Conservation (phyloP, 192 early-diverging fungal genomes). For the Entomortierella chlamydospora region DNA sequence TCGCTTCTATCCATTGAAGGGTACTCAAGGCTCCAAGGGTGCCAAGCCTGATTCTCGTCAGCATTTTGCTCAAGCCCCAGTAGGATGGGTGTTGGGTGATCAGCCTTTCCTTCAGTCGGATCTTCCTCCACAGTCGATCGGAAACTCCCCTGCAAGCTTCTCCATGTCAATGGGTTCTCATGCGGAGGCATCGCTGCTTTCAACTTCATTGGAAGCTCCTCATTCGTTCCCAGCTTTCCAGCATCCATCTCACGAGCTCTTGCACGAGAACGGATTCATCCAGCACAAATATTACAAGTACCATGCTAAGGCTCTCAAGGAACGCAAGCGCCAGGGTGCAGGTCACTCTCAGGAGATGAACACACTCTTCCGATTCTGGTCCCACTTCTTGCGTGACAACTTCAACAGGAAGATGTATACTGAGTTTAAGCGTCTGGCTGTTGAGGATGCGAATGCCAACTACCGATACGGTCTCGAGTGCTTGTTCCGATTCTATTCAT, state of each 20-base stretch:
- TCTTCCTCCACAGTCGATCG: conserved; percentile 44
- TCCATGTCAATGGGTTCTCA: conserved; percentile 44
- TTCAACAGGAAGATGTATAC: conserved; percentile 95
- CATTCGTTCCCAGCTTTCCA: conserved; percentile 73
- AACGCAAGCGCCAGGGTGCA: conserved; percentile 89
- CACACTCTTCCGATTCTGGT: conserved; percentile 98
- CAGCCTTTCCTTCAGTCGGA: conserved; percentile 66
- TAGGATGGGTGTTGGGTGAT: conserved; percentile 82
- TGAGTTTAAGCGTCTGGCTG: conserved; percentile 91
- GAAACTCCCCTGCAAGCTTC: conserved; percentile 42
- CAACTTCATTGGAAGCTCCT: conserved; percentile 64
- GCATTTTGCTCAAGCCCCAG: conserved; percentile 74
- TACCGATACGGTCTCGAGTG: conserved; percentile 98
- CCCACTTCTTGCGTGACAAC: conserved; percentile 96
- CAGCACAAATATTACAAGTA: conserved; percentile 98
- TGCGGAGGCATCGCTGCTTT: conserved; percentile 42
- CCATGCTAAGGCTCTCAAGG: conserved; percentile 91
- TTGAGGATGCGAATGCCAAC: conserved; percentile 87
- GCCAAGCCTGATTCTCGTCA: conserved; percentile 70
- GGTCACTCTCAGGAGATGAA: conserved; percentile 98
- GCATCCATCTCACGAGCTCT: conserved; percentile 93
- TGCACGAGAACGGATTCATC: conserved; percentile 97
- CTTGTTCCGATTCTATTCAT: conserved; percentile 97
- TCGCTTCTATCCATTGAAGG: conserved; percentile 67
- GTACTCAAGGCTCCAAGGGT: conserved; percentile 39